phyloP scores from a whole-genome alignment of 768 basidiomycete genomes.

The Macrolepiota dolichaula region DNA sequence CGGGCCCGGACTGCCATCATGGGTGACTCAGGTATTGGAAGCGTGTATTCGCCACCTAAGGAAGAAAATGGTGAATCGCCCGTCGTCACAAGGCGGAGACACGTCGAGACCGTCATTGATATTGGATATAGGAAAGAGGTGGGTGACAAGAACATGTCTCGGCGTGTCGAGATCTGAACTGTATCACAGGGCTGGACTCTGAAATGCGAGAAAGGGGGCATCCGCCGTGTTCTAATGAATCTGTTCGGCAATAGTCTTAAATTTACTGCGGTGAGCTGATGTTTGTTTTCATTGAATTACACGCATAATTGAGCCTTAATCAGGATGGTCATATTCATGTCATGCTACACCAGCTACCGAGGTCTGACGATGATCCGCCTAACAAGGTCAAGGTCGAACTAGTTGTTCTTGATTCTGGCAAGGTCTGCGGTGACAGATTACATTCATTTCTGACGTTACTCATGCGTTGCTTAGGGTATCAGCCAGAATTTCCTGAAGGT shows the following conservation, averaged over 20 bases:
- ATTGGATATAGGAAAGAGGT: slow-evolving; percentile 72
- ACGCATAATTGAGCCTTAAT: background rate
- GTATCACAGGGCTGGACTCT: slow-evolving; percentile 72
- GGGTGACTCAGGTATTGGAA: slow-evolving; percentile 81
- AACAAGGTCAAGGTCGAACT: slow-evolving; percentile 76
- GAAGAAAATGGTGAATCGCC: slow-evolving; percentile 40
- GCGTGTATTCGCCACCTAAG: slow-evolving; percentile 85
- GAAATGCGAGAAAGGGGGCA: slow-evolving; percentile 89
- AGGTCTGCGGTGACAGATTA: slow-evolving; percentile 38
- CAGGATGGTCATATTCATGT: slow-evolving; percentile 89
- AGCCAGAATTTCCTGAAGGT: slow-evolving; percentile 91
- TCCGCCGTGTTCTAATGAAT: slow-evolving; percentile 91
- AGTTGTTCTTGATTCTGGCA: slow-evolving; percentile 85
- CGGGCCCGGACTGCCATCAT: slow-evolving; percentile 71
- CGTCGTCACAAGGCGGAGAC: slow-evolving; percentile 37
- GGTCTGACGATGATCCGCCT: slow-evolving; percentile 46
- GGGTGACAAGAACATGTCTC: slow-evolving; percentile 19
- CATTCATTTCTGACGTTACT: background rate
- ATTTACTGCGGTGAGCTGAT: slow-evolving; percentile 69
- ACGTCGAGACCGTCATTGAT: slow-evolving; percentile 88
- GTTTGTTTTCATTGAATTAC: background rate
- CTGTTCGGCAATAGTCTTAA: slow-evolving; percentile 92
- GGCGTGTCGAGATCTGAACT: background rate
- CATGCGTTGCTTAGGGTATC: slow-evolving; percentile 56
- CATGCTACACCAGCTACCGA: slow-evolving; percentile 68